Base-by-base conservation (phyloP, 176 grass and related monocot genomes). In the Bothriochloa decipiens region DNA sequence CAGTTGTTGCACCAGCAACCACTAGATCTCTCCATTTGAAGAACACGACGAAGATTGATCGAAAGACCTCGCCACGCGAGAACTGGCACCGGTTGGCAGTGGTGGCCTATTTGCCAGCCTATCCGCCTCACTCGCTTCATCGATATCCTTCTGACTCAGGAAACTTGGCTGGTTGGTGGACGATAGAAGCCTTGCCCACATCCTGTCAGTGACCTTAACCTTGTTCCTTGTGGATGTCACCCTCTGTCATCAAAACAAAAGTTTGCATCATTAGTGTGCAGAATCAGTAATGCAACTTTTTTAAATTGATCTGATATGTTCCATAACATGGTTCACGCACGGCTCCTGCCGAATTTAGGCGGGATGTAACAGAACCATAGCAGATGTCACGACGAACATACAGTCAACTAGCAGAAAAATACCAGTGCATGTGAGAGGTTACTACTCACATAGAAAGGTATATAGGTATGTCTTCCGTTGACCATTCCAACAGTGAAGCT, bases 371-470 rank as follows among this genome's bases (percentile, higher is more conserved):
- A 76, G 27, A 77, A n/a, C 71, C 62, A 62, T 65, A 72, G 18
- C 29, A 50, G 22, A 79, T 50, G 28, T 17, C 7, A 25, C 17
- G 0, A 27, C 23, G 1, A 73, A 16, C 7, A 8, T 15, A 32
- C 16, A 46, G 11, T 69, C 40, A 85, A 68, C 14, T 27, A 61
- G 37, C 13, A 62, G 3, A 61, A 39, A 55, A 58, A 58, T 11
- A 11, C 8, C 25, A 37, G 18, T 47, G 12, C 1, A 39, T 18
- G 52, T 82, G 7, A 72, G 61, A 65, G 3, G 43, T 68, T 58
- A 72, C 50, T 85, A 94, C 93, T 99, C 84, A 99, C 96, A 47
- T 99, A 89, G 75, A 92, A 96, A 72, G 96, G 93, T 86, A 99
- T 94, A 17, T 92, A 99, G 22, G 96, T 88, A 68, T 99, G 96